These are phyloP conservation scores for Puccinia polysora DNA, from an alignment of 1,284 basidiomycete species.

Conservation along the genomic window DNA sequence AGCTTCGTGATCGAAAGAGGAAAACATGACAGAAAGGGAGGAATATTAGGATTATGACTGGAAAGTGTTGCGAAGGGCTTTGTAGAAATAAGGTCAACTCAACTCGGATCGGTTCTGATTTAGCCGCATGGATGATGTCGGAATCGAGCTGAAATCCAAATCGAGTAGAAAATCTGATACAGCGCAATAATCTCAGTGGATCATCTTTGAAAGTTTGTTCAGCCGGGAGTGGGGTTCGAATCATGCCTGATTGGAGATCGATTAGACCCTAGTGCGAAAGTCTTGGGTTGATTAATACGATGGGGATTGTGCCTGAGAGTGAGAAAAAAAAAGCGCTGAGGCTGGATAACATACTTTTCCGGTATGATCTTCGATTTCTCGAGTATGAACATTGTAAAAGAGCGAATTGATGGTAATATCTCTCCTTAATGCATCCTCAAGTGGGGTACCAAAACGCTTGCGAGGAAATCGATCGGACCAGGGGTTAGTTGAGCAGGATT, in stretches of 20 bases:
- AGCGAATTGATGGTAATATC: constrained; percentile 95
- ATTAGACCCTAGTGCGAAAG: constrained; percentile 68
- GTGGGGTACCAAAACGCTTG: constrained; percentile 89
- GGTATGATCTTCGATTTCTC: constrained; percentile 83
- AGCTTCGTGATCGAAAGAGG: constrained; percentile 43
- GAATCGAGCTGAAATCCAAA: constrained; percentile 77
- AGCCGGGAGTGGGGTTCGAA: constrained; percentile 84
- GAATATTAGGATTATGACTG: constrained; percentile 3
- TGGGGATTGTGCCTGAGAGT: no score
- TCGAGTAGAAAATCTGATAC: constrained; percentile 83
- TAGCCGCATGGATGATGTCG: constrained; percentile 66
- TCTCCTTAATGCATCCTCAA: constrained; percentile 82
- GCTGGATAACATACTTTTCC: constrained; percentile 63
- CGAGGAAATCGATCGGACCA: constrained; percentile 7
- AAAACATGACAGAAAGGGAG: constrained; percentile 2
- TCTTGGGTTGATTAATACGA: neutral
- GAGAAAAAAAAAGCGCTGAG: neutral
- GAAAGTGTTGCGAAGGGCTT: neutral
- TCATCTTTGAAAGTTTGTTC: constrained; percentile 88
- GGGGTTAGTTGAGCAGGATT: neutral
- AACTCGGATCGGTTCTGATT: constrained; percentile 60
- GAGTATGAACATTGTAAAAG: constrained; percentile 91
- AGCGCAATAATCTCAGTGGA: constrained; percentile 83
- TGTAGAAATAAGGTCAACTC: constrained; percentile 27
- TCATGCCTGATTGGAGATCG: constrained; percentile 72